phyloP scores from a whole-genome alignment of 768 basidiomycete genomes.

The Tricholoma saponaceum region DNA sequence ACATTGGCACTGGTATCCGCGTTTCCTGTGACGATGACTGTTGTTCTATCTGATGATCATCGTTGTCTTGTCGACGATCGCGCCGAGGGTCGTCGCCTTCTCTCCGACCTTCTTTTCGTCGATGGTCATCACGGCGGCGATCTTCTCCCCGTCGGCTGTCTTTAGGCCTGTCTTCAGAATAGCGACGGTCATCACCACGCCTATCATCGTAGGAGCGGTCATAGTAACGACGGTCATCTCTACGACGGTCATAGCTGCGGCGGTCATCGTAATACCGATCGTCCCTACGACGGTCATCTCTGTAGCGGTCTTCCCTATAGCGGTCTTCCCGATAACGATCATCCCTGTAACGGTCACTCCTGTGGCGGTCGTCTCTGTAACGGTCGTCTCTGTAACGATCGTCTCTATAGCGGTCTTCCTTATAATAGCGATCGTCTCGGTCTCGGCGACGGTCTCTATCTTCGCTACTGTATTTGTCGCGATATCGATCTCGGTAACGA shows the following conservation, averaged over 20 bases:
- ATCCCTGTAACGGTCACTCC: slow-evolving; percentile 8
- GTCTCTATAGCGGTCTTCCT: slow-evolving; percentile 4
- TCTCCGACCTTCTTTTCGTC: neutral
- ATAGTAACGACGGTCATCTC: slow-evolving; percentile 3
- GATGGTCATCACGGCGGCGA: neutral
- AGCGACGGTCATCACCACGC: neutral
- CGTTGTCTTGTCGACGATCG: neutral
- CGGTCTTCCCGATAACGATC: slow-evolving; percentile 8
- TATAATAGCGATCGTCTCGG: neutral
- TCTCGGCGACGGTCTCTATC: slow-evolving; percentile 7
- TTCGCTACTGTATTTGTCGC: slow-evolving; percentile 2
- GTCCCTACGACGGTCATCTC: slow-evolving; percentile 3
- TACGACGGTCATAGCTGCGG: slow-evolving; percentile 7
- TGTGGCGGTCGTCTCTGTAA: slow-evolving; percentile 1
- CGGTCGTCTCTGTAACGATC: slow-evolving; percentile 4
- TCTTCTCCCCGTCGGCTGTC: slow-evolving; percentile 4
- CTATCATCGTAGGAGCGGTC: slow-evolving; percentile 6
- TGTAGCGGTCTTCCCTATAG: neutral
- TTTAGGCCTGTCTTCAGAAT: neutral
- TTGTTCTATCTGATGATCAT: neutral
- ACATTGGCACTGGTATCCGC: slow-evolving; percentile 5
- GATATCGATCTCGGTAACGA: slow-evolving; percentile 5
- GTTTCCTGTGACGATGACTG: neutral
- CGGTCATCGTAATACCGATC: slow-evolving; percentile 12
- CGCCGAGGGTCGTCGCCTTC: neutral